Base-by-base conservation (phyloP, 352 stramenopile species). In the Plasmopara muralis region DNA sequence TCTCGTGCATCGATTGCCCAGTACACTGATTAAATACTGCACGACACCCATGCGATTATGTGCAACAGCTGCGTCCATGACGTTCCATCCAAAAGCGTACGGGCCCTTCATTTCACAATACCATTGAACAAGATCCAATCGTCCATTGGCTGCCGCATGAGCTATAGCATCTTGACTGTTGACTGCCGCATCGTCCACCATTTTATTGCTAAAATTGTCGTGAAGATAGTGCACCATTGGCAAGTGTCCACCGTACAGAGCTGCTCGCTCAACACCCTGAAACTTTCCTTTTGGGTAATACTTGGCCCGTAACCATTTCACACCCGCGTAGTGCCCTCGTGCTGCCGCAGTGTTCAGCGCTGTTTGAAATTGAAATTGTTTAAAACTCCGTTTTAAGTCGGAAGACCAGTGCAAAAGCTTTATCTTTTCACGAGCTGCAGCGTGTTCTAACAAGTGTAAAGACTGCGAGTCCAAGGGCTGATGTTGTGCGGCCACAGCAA, bases 1-100 rank as follows among this genome's bases (percentile, higher is more conserved):
- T 47, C 67, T 34, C 14, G 67, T 76, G 37, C 64, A 76, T n/a
- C 67, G 67, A 43, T 76, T 76, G 4, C 67, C 67, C 13, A 76
- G 0, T 6, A 60, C 47, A 43, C 14, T 43, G 44, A 65, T 53
- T 16, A 79, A 48, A 48, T 70, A 76, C 28, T 50, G 49, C 12
- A 76, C 69, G 20, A 79, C 47, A 14, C 64, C 34, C 62, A 79
- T 72, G 43, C 64, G 66, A 47, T 71, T 64, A 9, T 76, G 43
- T 2, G 66, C 66, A n/a, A 70, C 50, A 10, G 69, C 69, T 9
- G 69, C 63, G 48, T 74, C 69, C 69, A 79, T 74, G 9, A 64
- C 68, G 41, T 55, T 68, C 46, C 66, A 75, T 9, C 69, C 69
- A 29, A 74, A 68, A 9, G 66, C 59, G 44, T 70, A 74, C 4